Base-by-base conservation (phyloP, 257 asterid genomes). In the Anisodus acutangulus region DNA sequence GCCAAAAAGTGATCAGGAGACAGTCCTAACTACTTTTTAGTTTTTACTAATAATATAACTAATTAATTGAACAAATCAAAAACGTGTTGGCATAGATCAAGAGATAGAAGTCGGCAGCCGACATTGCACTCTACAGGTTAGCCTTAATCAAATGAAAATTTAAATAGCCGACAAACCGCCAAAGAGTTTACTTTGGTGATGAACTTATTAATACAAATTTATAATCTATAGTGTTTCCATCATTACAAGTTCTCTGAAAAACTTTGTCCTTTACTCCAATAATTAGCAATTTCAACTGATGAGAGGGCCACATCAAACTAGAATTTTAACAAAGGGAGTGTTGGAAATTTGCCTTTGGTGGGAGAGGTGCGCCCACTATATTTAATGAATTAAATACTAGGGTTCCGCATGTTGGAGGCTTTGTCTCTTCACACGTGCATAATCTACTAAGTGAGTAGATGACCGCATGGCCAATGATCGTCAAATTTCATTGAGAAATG, bases 131-230 rank as follows among this genome's bases (percentile, higher is more conserved):
- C 83, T 41, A 55, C 72, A 59, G 22, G 39, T 81, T 19, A 9
- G 43, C 72, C 45, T 59, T 51, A 0, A 41, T 66, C 55, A 41
- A 64, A 80, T 60, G 58, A 57, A 8, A 10, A 58, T 41, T 80
- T 31, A 15, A 79, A 55, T 31, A 57, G 83, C 83, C 69, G 83
- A 79, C 83, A 60, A 60, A 60, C 74, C 58, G 62, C 43, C 45
- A 51, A 51, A 80, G 71, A 58, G 45, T 60, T 60, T 58, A 43
- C 43, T 43, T 80, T 80, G 5, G 13, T 64, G 19, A 60, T 80
- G 31, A 63, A 45, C 35, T 31, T 31, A 43, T 22, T 41, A 81
- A 4, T 6, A 63, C 8, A 41, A 2, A 26, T 79, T 63, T 81
- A 45, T 16, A 9, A n/a, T 45, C 47, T 51, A 4, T 4, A 5